Evolutionary conservation across 495 filamentous ascomycete species (phyloP).

Genomic region (Tuber melanosporum): DNA sequence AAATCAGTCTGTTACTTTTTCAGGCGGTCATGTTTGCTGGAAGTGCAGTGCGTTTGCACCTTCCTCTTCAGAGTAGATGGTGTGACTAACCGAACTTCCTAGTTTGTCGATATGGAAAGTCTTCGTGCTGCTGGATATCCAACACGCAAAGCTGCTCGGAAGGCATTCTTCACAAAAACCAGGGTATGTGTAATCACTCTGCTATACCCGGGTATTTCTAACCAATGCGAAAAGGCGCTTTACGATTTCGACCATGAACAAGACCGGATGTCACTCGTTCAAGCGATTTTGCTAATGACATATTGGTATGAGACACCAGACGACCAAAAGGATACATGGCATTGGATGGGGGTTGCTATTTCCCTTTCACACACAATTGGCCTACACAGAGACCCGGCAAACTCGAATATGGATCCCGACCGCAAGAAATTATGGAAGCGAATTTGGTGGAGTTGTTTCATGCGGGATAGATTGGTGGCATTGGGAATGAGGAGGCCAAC

Average conservation of each 20-base stretch:
- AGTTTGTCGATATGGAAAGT: constrained; percentile 64
- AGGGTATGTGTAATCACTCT: constrained; percentile 51
- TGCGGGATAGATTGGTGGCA: constrained; percentile 80
- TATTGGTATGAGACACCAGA: constrained; percentile 89
- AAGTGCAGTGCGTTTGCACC: constrained; percentile 47
- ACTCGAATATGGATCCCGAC: constrained; percentile 62
- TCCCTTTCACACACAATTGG: constrained; percentile 79
- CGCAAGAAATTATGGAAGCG: constrained; percentile 77
- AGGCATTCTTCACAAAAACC: constrained; percentile 70
- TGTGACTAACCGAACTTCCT: constrained; percentile 13
- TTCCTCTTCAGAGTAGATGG: background rate
- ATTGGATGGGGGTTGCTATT: constrained; percentile 84
- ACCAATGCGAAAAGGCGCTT: constrained; percentile 47
- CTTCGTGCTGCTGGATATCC: constrained; percentile 63
- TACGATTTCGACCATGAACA: constrained; percentile 85
- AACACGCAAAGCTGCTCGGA: constrained; percentile 65
- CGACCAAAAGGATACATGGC: constrained; percentile 85
- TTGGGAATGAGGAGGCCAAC: constrained; percentile 84
- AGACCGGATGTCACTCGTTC: constrained; percentile 73
- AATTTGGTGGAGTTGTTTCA: constrained; percentile 93
- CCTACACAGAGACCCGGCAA: constrained; percentile 70
- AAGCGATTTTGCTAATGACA: constrained; percentile 76
- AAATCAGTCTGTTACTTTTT: constrained; percentile 69
- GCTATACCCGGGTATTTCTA: background rate
- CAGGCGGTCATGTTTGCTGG: constrained; percentile 79